Evolutionary conservation across 345 rosid genomes (phyloP), one percentile per base, ranked within the genome.

Genomic region (Acer yangbiense): DNA sequence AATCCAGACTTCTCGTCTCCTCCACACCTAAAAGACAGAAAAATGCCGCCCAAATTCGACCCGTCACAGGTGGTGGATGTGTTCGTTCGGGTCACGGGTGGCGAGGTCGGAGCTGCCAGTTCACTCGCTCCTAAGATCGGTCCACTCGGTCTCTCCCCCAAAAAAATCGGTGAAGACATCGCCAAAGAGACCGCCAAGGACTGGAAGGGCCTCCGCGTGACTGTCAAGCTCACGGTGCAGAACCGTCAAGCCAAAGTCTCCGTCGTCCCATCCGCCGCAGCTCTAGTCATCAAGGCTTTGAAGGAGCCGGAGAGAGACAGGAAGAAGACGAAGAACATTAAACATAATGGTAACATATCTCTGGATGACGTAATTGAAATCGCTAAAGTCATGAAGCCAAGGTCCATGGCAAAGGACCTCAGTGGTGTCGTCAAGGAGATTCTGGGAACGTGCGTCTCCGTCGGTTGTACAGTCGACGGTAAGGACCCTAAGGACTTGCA

Each of bases 161-260:
- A 86, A 81, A 88, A 88, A 74, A 87, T 88, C 82, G 90, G 91
- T 73, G 91, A 88, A 85, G 93, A 90, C 79, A 90, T 90, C 21
- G 93, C 93, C 27, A 89, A 89, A 75, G 91, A 89, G 78, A 89
- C 93, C 8, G 91, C 90, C 11, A 90, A 88, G 80, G 94, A 90
- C 68, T 90, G 94, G 94, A 90, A 88, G 83, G 94, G 94, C 60
- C 88, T 90, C 2, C 74, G 92, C 16, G 92, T 90, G 1, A 90
- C 91, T 7, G 93, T 90, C 20, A 90, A 90, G 86, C 87, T 90
- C 3, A 90, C 93, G 8, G 93, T 90, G 0, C 93, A 88, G 82
- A 90, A 90, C 41, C 88, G 94, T 13, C 94, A 90, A 52, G 94
- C 92, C 0, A 90, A 90, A 69, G 92, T 90, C 39, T 62, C 85